Conservation (phyloP, 2,329 filamentous ascomycete genomes). For the Eurotiales sp. region DNA sequence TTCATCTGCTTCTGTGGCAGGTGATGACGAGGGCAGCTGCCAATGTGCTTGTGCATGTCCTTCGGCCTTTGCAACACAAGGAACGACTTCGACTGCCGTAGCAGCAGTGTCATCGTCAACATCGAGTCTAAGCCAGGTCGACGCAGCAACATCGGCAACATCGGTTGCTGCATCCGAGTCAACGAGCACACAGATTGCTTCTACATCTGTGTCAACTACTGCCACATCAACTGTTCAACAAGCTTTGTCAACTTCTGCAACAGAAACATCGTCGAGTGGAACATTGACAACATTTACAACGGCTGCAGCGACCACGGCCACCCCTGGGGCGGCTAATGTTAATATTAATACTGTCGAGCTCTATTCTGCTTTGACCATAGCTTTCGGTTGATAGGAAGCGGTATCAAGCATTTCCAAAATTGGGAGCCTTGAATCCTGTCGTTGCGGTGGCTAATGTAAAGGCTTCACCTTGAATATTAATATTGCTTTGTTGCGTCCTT, state of each 20-base stretch:
- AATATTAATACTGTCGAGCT: conserved; percentile 13
- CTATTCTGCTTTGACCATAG: conserved; percentile 13
- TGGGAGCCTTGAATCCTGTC: neutral
- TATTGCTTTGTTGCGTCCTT: neutral
- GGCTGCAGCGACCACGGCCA: neutral
- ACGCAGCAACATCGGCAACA: neutral
- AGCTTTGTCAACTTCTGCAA: neutral
- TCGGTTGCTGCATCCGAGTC: neutral
- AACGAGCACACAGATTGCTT: neutral
- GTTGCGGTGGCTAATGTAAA: neutral
- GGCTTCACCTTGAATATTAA: neutral
- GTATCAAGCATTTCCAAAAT: neutral
- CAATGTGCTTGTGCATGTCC: conserved; percentile 13
- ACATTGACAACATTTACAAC: neutral
- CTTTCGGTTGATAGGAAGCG: conserved; percentile 1
- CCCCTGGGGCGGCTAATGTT: neutral
- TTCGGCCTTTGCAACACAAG: neutral
- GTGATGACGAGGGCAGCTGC: neutral
- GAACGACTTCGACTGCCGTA: neutral
- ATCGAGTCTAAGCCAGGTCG: neutral
- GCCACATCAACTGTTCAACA: neutral
- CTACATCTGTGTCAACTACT: neutral
- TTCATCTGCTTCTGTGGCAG: neutral
- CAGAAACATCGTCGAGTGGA: neutral
- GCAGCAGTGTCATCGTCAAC: neutral